Conservation (phyloP, 2,329 filamentous ascomycete genomes). For the Diaporthe destruens region DNA sequence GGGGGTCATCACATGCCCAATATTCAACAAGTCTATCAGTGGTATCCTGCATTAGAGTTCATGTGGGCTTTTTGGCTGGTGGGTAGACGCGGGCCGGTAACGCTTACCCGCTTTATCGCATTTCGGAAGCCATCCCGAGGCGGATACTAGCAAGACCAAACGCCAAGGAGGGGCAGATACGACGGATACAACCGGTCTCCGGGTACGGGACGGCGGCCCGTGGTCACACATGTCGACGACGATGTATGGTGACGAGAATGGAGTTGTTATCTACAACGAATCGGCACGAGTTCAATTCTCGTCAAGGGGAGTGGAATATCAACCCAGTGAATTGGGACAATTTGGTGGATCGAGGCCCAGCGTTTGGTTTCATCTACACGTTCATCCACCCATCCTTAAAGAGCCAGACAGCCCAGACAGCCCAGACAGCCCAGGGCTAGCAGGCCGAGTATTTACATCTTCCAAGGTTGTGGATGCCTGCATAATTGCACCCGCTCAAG, state of each 20-base stretch:
- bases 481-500: neutral
- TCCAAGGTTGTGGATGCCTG: neutral
- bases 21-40: neutral
- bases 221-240: constrained; percentile 17
- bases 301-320: neutral
- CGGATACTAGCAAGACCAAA: neutral
- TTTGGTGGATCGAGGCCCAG: neutral
- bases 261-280: constrained; percentile 18
- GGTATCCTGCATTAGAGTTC: neutral
- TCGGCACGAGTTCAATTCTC: neutral
- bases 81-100: neutral
- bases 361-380: neutral
- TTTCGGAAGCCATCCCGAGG: constrained; percentile 25
- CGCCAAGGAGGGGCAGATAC: neutral
- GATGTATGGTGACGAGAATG: neutral
- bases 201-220: constrained; percentile 12
- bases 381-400: neutral
- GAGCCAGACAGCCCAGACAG: neutral
- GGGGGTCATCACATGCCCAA: constrained; percentile 4
- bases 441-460: neutral
- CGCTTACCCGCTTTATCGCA: constrained; percentile 23
- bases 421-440: neutral
- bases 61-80: neutral
- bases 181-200: constrained; percentile 3
- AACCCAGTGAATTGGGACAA: neutral